Evolutionary conservation across 2,329 filamentous ascomycete genomes (phyloP).

Genomic region (Ophiostoma piceae): DNA sequence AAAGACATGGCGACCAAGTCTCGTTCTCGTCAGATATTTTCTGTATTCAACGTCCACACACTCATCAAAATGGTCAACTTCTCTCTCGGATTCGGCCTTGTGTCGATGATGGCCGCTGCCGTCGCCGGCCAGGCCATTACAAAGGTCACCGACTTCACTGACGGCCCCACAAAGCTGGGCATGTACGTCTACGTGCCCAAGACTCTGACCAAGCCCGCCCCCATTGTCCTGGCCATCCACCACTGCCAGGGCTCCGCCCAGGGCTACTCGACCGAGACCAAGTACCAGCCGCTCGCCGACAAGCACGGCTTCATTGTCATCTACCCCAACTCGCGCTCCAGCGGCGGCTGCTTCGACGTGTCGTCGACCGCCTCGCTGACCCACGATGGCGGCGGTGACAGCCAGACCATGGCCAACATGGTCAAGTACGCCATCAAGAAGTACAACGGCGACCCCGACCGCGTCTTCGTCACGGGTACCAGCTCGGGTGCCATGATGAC

Average conservation of each 20-base stretch:
- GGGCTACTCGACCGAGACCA: conserved; percentile 46
- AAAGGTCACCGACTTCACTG: conserved; percentile 34
- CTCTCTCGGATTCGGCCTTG: conserved; percentile 15
- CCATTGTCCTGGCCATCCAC: conserved; percentile 48
- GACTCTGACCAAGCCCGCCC: conserved; percentile 34
- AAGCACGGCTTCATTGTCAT: conserved; percentile 51
- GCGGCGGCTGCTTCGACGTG: conserved; percentile 55
- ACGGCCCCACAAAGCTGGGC: conserved; percentile 33
- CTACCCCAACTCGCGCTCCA: conserved; percentile 41
- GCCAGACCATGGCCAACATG: conserved; percentile 50
- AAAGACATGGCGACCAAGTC: not conserved
- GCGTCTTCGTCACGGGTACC: conserved; percentile 46
- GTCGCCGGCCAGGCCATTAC: conserved; percentile 31
- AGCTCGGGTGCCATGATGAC: conserved; percentile 53
- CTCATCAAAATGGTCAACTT: conserved; percentile 4
- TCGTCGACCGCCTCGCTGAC: conserved; percentile 45
- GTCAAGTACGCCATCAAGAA: conserved; percentile 40
- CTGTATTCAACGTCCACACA: not conserved
- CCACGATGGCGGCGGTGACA: conserved; percentile 48
- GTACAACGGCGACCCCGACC: conserved; percentile 28
- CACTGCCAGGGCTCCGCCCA: conserved; percentile 52
- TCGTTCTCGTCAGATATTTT: not conserved
- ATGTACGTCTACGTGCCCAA: conserved; percentile 27
- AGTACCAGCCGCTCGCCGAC: conserved; percentile 51
- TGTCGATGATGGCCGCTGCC: conserved; percentile 28